Percentiles rank a stretch among this genome's conserved stretches.
These are phyloP conservation scores for Nemania diffusa DNA, from an alignment of 2,329 filamentous ascomycete species.

Conservation along the genomic window DNA sequence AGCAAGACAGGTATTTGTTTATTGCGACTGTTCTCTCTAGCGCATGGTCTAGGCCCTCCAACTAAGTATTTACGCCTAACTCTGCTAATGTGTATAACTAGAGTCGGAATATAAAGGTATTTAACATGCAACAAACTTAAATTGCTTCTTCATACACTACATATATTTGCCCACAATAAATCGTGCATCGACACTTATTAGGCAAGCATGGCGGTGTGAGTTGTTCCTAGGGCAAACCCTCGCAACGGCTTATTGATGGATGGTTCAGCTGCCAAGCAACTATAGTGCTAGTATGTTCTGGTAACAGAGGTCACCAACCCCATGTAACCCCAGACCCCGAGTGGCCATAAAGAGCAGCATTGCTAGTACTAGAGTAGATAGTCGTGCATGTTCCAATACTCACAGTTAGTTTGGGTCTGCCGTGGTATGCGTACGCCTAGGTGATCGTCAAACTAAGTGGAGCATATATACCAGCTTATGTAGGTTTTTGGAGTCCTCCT, in stretches of 20 bases:
- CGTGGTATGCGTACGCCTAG: neutral
- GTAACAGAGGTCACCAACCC: neutral
- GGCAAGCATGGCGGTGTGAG: constrained; percentile 25
- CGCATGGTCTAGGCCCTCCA: neutral
- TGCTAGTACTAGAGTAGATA: neutral
- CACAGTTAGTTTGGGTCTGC: too few species aligned
- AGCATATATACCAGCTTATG: neutral
- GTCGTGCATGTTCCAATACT: too few species aligned
- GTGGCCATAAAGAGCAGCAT: neutral
- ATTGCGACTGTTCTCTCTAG: neutral
- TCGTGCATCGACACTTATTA: neutral
- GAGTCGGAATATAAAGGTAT: too few species aligned
- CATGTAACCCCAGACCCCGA: neutral
- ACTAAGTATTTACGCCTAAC: too few species aligned
- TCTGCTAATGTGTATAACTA: too few species aligned
- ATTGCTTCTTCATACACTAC: neutral
- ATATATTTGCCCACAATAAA: neutral
- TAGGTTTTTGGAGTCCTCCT: neutral
- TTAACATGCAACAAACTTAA: too few species aligned
- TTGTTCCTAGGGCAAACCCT: neutral
- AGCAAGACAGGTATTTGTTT: neutral
- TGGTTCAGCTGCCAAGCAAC: constrained; percentile 20
- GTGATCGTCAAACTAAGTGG: neutral
- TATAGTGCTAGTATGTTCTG: neutral
- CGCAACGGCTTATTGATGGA: neutral